Evolutionary conservation across 352 stramenopile species (phyloP).

Genomic region (Phytophthora macrochlamydospora): DNA sequence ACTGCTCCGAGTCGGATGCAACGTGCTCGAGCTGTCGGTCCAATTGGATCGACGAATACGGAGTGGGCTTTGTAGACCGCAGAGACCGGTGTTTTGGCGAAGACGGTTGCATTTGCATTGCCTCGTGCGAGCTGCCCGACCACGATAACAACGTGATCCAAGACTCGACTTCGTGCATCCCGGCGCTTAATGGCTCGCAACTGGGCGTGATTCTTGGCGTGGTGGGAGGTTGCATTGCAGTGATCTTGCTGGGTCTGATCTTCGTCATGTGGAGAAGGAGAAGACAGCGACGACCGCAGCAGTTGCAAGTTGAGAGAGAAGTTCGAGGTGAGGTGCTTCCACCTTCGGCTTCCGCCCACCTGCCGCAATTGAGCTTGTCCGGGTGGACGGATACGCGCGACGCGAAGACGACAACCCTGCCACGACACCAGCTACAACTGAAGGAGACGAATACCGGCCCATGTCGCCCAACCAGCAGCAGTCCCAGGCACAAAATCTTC

Average conservation of each 20-base stretch:
- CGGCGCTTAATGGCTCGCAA: constrained; percentile 23
- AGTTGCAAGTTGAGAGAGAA: constrained; percentile 5
- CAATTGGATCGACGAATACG: constrained; percentile 31
- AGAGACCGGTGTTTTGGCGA: constrained; percentile 33
- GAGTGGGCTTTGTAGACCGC: constrained; percentile 13
- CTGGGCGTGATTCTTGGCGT: constrained; percentile 33
- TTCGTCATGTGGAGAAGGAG: neutral
- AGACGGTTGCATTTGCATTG: constrained; percentile 50
- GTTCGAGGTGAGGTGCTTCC: constrained; percentile 15
- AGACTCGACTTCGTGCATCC: constrained; percentile 28
- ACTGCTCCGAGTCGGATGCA: constrained; percentile 40
- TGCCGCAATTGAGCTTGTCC: constrained; percentile 46
- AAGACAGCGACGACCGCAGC: constrained; percentile 5
- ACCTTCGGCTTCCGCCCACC: constrained; percentile 17
- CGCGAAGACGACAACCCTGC: constrained; percentile 24
- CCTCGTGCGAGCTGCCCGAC: constrained; percentile 36
- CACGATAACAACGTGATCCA: constrained; percentile 28
- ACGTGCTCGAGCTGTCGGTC: constrained; percentile 28
- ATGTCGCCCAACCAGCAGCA: constrained; percentile 36
- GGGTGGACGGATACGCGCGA: constrained; percentile 58
- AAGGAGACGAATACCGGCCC: constrained; percentile 45
- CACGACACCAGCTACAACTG: constrained; percentile 13
- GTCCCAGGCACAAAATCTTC: neutral
- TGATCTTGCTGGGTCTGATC: constrained; percentile 31
- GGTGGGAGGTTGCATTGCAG: constrained; percentile 22